Percentiles rank a stretch among this genome's conserved stretches.
phyloP scores from a whole-genome alignment of 495 filamentous ascomycete species.

The Annulohypoxylon bovei region DNA sequence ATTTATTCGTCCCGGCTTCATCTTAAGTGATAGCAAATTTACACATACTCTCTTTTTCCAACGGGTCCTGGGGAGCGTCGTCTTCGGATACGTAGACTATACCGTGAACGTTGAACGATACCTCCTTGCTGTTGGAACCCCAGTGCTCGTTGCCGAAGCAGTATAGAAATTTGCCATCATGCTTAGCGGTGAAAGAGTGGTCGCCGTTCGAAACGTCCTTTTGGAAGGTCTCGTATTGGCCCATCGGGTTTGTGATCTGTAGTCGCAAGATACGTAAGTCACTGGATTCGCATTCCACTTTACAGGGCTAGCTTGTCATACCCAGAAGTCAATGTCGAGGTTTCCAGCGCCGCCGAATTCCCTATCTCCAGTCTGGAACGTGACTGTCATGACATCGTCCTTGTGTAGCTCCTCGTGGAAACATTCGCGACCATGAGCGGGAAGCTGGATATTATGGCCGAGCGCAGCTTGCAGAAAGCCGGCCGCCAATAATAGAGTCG shows the following conservation, averaged over 20 bases:
- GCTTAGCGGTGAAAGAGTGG: conserved; percentile 85
- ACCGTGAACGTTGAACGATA: conserved; percentile 98
- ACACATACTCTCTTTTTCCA: conserved; percentile 82
- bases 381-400: conserved; percentile 98
- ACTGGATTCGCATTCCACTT: background rate
- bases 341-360: conserved; percentile 96
- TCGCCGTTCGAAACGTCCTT: conserved; percentile 86
- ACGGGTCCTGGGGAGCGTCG: conserved; percentile 83
- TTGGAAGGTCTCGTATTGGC: conserved; percentile 78
- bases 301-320: conserved; percentile 55
- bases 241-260: conserved; percentile 85
- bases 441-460: conserved; percentile 95
- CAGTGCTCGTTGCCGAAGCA: conserved; percentile 99
- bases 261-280: conserved; percentile 32
- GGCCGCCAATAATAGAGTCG: conserved; percentile 70
- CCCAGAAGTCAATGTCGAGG: conserved; percentile 98
- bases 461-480: conserved; percentile 68
- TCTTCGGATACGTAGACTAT: conserved; percentile 96
- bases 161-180: conserved; percentile 91
- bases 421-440: conserved; percentile 91
- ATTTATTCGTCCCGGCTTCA: background rate
- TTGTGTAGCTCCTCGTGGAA: conserved; percentile 93
- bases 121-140: conserved; percentile 91
- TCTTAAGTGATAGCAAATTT: background rate
- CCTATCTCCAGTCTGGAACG: conserved; percentile 96